Evolutionary conservation across 805 yeast genomes (phyloP).

Genomic region (Brettanomyces nanus): DNA sequence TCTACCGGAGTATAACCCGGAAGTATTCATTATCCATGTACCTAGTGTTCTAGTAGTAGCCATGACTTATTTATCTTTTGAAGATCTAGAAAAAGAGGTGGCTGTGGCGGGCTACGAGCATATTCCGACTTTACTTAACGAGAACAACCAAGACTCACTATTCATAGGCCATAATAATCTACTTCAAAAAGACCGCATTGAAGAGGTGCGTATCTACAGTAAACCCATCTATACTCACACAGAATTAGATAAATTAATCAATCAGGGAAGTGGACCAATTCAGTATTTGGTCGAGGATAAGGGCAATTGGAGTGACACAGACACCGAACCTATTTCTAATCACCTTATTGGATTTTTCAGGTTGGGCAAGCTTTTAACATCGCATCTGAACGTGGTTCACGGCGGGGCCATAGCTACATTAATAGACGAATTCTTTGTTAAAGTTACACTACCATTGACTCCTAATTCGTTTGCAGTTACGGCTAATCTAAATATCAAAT

Average conservation of each 20-base stretch:
- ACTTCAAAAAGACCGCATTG: constrained; percentile 13
- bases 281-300: background rate
- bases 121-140: constrained; percentile 16
- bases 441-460: constrained; percentile 40
- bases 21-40: too few relatives aligned
- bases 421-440: constrained; percentile 44
- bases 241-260: constrained; percentile 4
- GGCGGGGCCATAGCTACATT: constrained; percentile 48
- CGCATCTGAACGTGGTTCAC: constrained; percentile 43
- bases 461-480: constrained; percentile 42
- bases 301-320: background rate
- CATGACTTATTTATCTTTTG: background rate
- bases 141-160: constrained; percentile 14
- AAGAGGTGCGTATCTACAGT: constrained; percentile 13
- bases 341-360: constrained; percentile 38
- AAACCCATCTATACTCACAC: constrained; percentile 8
- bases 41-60: background rate
- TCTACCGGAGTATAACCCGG: too few relatives aligned
- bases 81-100: background rate
- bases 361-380: constrained; percentile 36
- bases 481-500: constrained; percentile 36
- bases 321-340: constrained; percentile 20
- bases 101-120: constrained; percentile 6
- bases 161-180: constrained; percentile 23
- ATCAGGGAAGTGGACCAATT: background rate